These are phyloP conservation scores for Hypericum androsaemum DNA, from an alignment of 345 rosid genomes.

Conservation along the genomic window DNA sequence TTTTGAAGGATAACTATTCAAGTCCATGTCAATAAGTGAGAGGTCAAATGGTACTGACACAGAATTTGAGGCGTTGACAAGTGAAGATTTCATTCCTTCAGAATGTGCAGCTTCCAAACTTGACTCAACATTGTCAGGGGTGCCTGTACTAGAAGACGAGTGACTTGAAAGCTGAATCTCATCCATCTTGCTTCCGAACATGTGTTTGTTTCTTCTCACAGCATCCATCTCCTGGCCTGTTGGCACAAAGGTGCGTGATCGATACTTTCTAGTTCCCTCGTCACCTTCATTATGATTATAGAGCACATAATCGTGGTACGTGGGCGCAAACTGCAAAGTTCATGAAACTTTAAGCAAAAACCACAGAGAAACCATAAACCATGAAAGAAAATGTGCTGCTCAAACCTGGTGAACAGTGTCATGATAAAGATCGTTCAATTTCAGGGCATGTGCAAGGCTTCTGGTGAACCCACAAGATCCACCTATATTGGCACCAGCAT, in stretches of 20 bases:
- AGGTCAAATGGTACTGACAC: constrained; percentile 52
- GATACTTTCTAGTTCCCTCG: constrained; percentile 77
- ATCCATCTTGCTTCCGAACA: constrained; percentile 64
- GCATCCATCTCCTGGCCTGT: constrained; percentile 97
- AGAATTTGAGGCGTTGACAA: constrained; percentile 51
- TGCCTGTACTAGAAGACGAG: constrained; percentile 56
- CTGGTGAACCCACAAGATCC: constrained; percentile 57
- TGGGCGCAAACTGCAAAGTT: constrained; percentile 74
- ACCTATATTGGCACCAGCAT: constrained; percentile 88
- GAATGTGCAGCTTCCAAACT: constrained; percentile 27
- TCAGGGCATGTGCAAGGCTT: constrained; percentile 84
- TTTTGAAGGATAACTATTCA: constrained; percentile 63
- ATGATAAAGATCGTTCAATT: constrained; percentile 89
- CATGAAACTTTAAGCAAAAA: not conserved
- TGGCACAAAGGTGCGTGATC: constrained; percentile 92
- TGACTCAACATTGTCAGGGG: constrained; percentile 31
- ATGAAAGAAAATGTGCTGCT: not conserved
- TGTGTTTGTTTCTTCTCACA: constrained; percentile 62
- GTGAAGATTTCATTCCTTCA: constrained; percentile 61
- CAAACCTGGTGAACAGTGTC: constrained; percentile 97
- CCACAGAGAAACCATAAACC: not conserved
- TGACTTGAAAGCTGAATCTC: constrained; percentile 62
- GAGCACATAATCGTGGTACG: constrained; percentile 94
- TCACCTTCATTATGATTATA: constrained; percentile 83
- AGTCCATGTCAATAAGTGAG: constrained; percentile 81